Evolutionary conservation across 176 grass and related monocot species (phyloP), one percentile per base, ranked within the genome.

Genomic region (Coix lacrymajobi): DNA sequence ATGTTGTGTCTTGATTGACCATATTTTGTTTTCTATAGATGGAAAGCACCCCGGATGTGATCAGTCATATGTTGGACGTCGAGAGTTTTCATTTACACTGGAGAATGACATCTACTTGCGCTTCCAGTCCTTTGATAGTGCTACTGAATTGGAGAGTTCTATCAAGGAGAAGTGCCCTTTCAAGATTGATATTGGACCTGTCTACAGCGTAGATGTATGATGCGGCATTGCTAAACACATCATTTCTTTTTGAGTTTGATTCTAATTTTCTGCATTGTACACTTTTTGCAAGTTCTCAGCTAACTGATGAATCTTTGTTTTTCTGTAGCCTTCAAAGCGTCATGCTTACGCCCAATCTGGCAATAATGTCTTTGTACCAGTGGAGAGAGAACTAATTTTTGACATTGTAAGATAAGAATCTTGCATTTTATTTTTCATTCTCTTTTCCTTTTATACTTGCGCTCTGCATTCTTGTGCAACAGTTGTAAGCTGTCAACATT

Each of bases 141-240:
- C 73, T 51, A 41, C 43, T 66, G 92, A 95, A 77, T 65, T 98
- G 80, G 92, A 98, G 74, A 93, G 51, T 40, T 90, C 92, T 54
- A 93, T 98, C 78, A 91, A 88, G 66, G 89, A 90, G 67, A 98
- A 98, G 67, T 93, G 89, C 79, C 96, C 96, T 65, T 90, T 89
- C 76, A 98, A 98, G 63, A 95, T 98, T 45, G 92, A 98, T 81
- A 92, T 98, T 69, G 96, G 96, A 44, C 84, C 96, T 86, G 93
- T 95, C 64, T 98, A 98, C 66, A 95, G 82, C 5, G 88, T 93
- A n/a, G 87, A 98, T 75, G 96, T 98, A 93, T 86, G 76, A 41
- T 71, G 20, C 71, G 34, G 5, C 69, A 75, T 62, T 6, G 19
- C 76, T 87, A 40, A 81, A 81, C 20, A 11, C 36, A 33, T 13